These are phyloP conservation scores for Botrytis pseudocinerea DNA, from an alignment of 2,329 filamentous ascomycete species.

Conservation along the genomic window DNA sequence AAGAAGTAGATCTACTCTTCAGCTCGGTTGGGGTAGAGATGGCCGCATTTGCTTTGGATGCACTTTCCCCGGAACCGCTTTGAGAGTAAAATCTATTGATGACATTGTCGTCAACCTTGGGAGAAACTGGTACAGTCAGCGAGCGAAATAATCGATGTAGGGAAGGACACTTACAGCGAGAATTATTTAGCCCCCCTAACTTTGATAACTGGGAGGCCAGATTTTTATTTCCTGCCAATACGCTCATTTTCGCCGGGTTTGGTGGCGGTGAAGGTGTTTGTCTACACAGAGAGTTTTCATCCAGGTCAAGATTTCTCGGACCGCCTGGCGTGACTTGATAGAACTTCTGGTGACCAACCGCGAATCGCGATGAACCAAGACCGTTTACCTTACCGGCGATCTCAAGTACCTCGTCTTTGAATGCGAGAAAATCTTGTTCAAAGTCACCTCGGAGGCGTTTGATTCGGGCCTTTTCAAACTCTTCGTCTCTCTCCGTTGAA, in stretches of 20 bases:
- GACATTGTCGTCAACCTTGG: not conserved
- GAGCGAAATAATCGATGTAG: not conserved
- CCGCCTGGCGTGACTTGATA: slow-evolving; percentile 14
- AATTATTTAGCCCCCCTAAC: not conserved
- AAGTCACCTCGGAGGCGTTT: not conserved
- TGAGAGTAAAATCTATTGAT: not conserved
- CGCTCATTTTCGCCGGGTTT: not conserved
- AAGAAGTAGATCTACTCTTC: slow-evolving; percentile 1
- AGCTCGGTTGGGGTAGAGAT: not conserved
- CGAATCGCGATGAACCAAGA: slow-evolving; percentile 8
- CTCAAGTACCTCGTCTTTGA: slow-evolving; percentile 2
- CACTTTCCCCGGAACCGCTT: slow-evolving; percentile 1
- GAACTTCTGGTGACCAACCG: not conserved
- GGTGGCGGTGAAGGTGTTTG: not conserved
- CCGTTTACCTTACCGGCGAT: slow-evolving; percentile 2
- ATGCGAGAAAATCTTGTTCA: not conserved
- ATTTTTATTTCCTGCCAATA: not conserved
- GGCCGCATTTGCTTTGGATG: not conserved
- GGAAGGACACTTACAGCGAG: not conserved
- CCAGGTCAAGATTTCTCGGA: slow-evolving; percentile 13
- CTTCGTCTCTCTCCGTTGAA: not conserved
- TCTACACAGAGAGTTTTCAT: slow-evolving; percentile 12
- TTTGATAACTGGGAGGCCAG: not conserved
- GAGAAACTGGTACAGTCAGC: not conserved
- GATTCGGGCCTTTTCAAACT: slow-evolving; percentile 1